Base-by-base conservation (phyloP, 441 rosid species). In the Raphanus hybrid region DNA sequence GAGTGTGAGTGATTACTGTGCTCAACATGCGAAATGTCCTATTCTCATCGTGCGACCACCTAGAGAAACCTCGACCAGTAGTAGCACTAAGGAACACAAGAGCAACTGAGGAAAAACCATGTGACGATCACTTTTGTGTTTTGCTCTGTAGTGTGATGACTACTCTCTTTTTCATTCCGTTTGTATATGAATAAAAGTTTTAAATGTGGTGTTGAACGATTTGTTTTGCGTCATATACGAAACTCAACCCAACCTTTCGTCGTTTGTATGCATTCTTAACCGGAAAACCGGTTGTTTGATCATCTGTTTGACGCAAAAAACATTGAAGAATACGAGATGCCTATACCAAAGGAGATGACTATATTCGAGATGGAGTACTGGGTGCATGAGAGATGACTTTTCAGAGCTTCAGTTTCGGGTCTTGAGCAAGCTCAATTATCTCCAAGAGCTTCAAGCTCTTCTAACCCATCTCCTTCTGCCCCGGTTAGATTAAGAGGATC, bases 1-100 rank as follows among this genome's bases (percentile, higher is more conserved):
- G 37, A 88, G 98, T 39, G 91, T 88, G 27, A 93, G 96, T 79
- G 94, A 93, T 67, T 87, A 85, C 72, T 86, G 97, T 79, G 87
- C 94, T 0, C 96, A 87, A 32, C 90, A 88, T 73, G 92, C 90
- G 0, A 84, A 78, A 48, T 90, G 97, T 8, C 92, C 97, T 29
- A 61, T 89, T 63, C 89, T 88, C 23, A 85, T 93, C 8, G 96
- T 89, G 26, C 87, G 85, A 83, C 94, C 92, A 3, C 85, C 86
- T 0, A 81, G 77, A 81, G 85, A 82, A 54, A 55, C 78, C 16
- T 52, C 81, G 5, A 62, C 74, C 59, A 54, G 11, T 55, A 76
- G 34, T 34, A 37, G 1, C n/a, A 14, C 14, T 9, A 39, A 41
- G 60, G 61, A 67, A 61, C 37, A 37, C 58, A 65, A 66, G 81